Evolutionary conservation across 2,329 filamentous ascomycete genomes (phyloP), one percentile per base, ranked within the genome.

Genomic region (Cladosporium phlei): DNA sequence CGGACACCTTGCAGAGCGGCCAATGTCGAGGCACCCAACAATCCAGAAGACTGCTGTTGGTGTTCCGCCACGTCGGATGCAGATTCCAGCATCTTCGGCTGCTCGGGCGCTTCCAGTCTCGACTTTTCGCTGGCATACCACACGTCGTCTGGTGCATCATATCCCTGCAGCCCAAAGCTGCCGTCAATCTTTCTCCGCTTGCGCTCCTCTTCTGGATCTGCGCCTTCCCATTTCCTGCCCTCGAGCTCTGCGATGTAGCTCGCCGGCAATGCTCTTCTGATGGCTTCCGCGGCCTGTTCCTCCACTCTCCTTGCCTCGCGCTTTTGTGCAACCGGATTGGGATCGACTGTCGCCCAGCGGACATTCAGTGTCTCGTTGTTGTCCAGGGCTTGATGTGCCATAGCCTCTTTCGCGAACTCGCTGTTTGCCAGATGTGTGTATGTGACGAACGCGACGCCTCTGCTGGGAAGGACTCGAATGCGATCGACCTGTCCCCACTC

Each of bases 401-500:
- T 97, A 1, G 93, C 87, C 50, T 67, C 65, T 46, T 66, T 91
- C 3, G 89, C 89, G 58, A 95, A 95, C 63, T 95, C 85, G 2
- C 86, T 84, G 58, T 93, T 94, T 32, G 86, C 83, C 62, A 95
- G 87, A 63, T 95, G 95, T 19, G 80, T 78, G 63, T 97, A 97
- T 8, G 94, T 98, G 47, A 98, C 83, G 65, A 98, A 98, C 0
- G 84, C 94, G 16, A 98, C 93, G 46, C 93, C 94, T 30, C 91
- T 74, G 1, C 82, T 83, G 48, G 94, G 96, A 11, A 98, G 73
- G 2, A 97, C 91, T 21, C 93, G 83, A 37, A 85, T 72, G 34
- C 93, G 80, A 65, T 97, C 91, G 39, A 98, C 74, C 59, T 90
- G 86, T 0, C 93, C 93, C 90, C 90, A 98, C 76, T 98, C 93